Percentiles rank a stretch among this genome's conserved stretches.
These are phyloP conservation scores for Fusarium mundagurra DNA, from an alignment of 2,329 filamentous ascomycete genomes.

Conservation along the genomic window DNA sequence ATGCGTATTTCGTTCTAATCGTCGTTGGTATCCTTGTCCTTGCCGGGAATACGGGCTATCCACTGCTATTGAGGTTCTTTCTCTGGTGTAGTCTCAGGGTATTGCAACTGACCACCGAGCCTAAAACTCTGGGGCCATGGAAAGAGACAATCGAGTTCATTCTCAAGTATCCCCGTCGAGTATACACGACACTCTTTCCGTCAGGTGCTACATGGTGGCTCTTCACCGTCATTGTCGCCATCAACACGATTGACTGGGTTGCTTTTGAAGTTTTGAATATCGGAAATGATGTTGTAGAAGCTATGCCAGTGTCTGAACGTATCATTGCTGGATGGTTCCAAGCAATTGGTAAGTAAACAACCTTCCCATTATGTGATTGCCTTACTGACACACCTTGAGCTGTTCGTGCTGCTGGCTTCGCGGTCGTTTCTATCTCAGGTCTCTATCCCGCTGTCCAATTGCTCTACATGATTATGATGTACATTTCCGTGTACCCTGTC, in stretches of 20 bases:
- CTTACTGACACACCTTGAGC: conserved; percentile 49
- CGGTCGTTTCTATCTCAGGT: conserved; percentile 68
- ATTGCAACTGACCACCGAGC: conserved; percentile 51
- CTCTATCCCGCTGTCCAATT: conserved; percentile 68
- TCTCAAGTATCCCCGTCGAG: conserved; percentile 64
- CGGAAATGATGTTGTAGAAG: conserved; percentile 64
- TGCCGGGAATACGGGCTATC: conserved; percentile 74
- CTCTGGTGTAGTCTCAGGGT: conserved; percentile 63
- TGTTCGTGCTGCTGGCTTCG: conserved; percentile 73
- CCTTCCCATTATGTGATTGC: not conserved
- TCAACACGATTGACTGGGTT: conserved; percentile 72
- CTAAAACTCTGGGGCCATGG: conserved; percentile 50
- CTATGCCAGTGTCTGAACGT: conserved; percentile 62
- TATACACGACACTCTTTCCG: conserved; percentile 73
- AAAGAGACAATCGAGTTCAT: conserved; percentile 65
- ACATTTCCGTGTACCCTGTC: conserved; percentile 71
- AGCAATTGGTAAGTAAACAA: conserved; percentile 58
- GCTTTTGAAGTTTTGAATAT: conserved; percentile 74
- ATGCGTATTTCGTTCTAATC: conserved; percentile 60
- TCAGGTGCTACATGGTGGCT: conserved; percentile 73
- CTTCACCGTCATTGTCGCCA: conserved; percentile 65
- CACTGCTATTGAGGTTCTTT: conserved; percentile 68
- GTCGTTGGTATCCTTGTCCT: conserved; percentile 68
- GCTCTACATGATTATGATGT: conserved; percentile 72
- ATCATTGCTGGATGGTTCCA: conserved; percentile 74